Base-by-base conservation (phyloP, 192 early-diverging fungal species). In the Spizellomyces punctatus region DNA sequence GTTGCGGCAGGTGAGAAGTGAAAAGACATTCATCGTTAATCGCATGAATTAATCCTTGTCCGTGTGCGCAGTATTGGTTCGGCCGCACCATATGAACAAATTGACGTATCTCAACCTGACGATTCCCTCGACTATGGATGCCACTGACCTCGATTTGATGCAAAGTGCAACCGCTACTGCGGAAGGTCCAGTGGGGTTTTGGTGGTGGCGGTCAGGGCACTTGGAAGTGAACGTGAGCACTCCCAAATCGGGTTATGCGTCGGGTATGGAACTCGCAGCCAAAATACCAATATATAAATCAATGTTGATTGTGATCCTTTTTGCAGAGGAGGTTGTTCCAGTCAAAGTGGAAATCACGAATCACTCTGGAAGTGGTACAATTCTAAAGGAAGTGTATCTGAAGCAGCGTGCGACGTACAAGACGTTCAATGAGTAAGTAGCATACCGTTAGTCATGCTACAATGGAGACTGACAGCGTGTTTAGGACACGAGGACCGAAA, bases 341-440 rank as follows among this genome's bases (percentile, higher is more conserved):
- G 43, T 79, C 10, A 57, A 54, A 22, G 46, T 79, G 10, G 70
- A 72, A 10, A 72, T 79, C 22, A 61, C 63, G 14, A 79, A 79
- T 55, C 66, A 79, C 41, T 79, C 78, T 6, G 57, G 55, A 41
- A 48, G 59, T 58, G 78, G 72, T 6, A 54, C 66, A 3, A 36
- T 68, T 1, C 19, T 79, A 10, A 50, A 73, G 12, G 74, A 72
- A 7, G 47, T 79, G 4, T 68, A 22, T 41, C 22, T 79, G 8
- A 79, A 79, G 47, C 78, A 79, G 66, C 55, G 67, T 19, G 75
- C 64, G 16, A 68, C 49, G 27, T 79, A 79, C 64, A 57, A 70
- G 41, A 71, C 63, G 6, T 22, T 62, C 5, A 57, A 70, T 27
- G 67, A 69, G 58, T 74, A 61, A 47, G 65, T 74, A 12, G 27